A percentile compares a stretch with the other conserved stretches of the same genome.
Conservation (phyloP, 2,329 filamentous ascomycete species). For the Chaetomium sp. region DNA sequence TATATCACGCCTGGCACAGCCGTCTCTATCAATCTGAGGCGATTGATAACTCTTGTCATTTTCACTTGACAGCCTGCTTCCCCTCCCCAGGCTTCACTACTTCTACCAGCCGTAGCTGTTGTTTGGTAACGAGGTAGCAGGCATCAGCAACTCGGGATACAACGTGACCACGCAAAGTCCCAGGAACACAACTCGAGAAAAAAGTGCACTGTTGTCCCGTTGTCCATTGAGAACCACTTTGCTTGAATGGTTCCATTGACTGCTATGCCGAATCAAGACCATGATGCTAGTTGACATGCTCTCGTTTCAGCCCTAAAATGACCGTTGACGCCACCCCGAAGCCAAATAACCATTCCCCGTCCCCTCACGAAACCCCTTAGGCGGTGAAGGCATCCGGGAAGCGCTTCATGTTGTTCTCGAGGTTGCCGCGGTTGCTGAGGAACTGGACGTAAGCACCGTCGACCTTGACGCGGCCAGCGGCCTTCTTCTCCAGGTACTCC, state of each 20-base stretch:
- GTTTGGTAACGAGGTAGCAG: neutral
- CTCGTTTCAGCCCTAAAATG: conserved; percentile 37
- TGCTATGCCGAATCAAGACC: conserved; percentile 36
- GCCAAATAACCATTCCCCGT: conserved; percentile 36
- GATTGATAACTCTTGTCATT: too few species aligned
- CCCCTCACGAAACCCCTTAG: conserved; percentile 49
- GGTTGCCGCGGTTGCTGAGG: conserved; percentile 87
- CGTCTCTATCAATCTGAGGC: too few species aligned
- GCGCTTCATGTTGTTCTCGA: conserved; percentile 84
- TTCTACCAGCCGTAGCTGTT: neutral
- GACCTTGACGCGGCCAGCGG: conserved; percentile 88
- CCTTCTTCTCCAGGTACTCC: conserved; percentile 95
- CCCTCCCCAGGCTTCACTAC: too few species aligned
- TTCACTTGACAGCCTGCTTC: too few species aligned
- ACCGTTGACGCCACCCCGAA: conserved; percentile 39
- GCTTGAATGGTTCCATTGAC: conserved; percentile 38
- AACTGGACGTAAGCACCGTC: conserved; percentile 99
- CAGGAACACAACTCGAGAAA: neutral
- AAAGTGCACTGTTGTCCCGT: conserved; percentile 12
- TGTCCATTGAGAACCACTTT: conserved; percentile 29
- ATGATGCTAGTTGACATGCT: conserved; percentile 37
- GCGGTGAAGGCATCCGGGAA: conserved; percentile 88
- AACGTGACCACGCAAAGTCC: neutral
- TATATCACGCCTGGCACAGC: too few species aligned
- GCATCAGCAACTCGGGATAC: neutral